Evolutionary conservation across 257 asterid species (phyloP), one percentile per base, ranked within the genome.

Genomic region (Cordia subcordata): DNA sequence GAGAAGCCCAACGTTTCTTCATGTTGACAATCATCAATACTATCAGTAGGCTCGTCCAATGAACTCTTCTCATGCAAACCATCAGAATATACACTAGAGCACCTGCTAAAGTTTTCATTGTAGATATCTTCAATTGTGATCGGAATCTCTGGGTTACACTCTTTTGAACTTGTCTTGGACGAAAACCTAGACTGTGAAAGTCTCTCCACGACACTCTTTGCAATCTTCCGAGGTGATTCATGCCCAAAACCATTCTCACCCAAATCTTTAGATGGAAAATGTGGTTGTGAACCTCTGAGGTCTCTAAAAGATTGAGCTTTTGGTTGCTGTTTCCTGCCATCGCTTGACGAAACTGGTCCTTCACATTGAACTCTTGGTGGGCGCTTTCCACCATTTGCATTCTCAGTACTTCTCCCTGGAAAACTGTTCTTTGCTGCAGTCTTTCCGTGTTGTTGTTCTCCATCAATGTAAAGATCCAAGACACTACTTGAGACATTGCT

Each of bases 101-200:
- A 62, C 74, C 75, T 75, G 51, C 74, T 76, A 64, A 69, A 53
- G 74, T 72, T 78, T 72, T 82, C 73, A 54, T 80, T 75, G 68
- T 85, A 83, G 57, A 93, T 80, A 71, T 90, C 99, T 68, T 90
- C 94, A 53, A 94, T 82, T 64, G 97, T 94, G 68, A 93, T 85
- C n/a, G 99, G 99, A 69, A 72, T 66, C 52, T 83, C 87, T 9
- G 72, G 63, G 54, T 77, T 86, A 55, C 62, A 62, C 63, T 83
- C 88, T 72, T 79, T 75, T 38, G 90, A 68, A 72, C 76, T 73
- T 78, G 63, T 66, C 63, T 70, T 75, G 21, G 87, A 72, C 44
- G 68, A 63, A 66, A 59, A 62, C 47, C 74, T 88, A 47, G 95
- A 72, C 68, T 82, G 94, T 52, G 97, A 85, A 74, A 94, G 99